phyloP scores from a whole-genome alignment of 179 eudicot species.

The Heliamphora pulchella region DNA sequence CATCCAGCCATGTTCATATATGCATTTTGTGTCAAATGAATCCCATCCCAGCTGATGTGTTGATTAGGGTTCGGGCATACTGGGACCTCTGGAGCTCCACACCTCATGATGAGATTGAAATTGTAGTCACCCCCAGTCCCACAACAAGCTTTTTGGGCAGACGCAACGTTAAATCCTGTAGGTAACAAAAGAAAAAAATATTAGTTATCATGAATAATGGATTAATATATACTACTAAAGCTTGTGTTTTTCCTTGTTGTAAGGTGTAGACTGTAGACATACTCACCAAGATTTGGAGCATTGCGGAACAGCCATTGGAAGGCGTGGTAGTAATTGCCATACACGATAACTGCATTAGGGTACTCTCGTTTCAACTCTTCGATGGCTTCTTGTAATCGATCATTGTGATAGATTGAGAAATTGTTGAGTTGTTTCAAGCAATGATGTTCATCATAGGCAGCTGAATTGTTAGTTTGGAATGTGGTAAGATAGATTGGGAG shows the following conservation, averaged over 20 bases:
- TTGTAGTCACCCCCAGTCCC: constrained; percentile 4
- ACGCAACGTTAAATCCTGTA: background rate
- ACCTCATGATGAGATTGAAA: background rate
- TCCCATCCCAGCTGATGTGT: background rate
- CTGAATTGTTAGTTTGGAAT: background rate
- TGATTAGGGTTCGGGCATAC: background rate
- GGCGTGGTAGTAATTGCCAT: constrained; percentile 18
- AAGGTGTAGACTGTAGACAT: background rate
- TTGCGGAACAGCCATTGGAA: constrained; percentile 10
- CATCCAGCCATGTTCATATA: constrained; percentile 5
- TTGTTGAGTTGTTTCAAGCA: background rate
- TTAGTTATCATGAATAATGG: background rate
- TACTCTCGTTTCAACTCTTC: background rate
- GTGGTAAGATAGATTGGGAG: background rate
- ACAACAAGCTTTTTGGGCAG: background rate
- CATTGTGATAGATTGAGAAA: background rate
- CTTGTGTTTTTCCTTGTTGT: too few relatives aligned
- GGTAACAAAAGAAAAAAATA: background rate
- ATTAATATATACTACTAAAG: background rate
- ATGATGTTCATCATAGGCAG: background rate
- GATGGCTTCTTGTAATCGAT: background rate
- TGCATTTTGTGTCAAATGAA: background rate
- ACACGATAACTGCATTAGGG: constrained; percentile 14
- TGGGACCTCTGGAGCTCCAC: background rate
- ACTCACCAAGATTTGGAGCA: constrained; percentile 7